Percentiles rank a stretch among this genome's conserved stretches.
Evolutionary conservation across 768 basidiomycete species (phyloP).

Genomic region (Leccinum barrowsii): DNA sequence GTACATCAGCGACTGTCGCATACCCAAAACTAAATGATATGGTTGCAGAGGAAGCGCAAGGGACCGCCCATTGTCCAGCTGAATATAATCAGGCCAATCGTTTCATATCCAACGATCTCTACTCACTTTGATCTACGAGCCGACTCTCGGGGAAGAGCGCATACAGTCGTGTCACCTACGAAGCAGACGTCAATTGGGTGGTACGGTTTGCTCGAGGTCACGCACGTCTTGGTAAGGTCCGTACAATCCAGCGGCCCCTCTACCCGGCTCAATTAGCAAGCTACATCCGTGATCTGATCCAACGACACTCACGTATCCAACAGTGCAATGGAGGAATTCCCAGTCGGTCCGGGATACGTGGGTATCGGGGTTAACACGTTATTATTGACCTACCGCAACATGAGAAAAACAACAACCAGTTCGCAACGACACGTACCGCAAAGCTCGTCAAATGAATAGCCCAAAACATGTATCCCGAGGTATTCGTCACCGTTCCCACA

Average conservation of each 20-base stretch:
- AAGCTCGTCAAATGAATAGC: slow-evolving; percentile 57
- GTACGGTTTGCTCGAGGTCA: neutral
- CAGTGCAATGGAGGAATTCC: slow-evolving; percentile 59
- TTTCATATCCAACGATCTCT: neutral
- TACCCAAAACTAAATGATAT: slow-evolving; percentile 73
- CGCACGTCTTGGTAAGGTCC: slow-evolving; percentile 77
- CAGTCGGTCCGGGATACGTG: slow-evolving; percentile 57
- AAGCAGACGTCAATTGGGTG: slow-evolving; percentile 1
- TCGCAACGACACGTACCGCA: slow-evolving; percentile 36
- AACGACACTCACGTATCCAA: slow-evolving; percentile 62
- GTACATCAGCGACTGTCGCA: slow-evolving; percentile 10
- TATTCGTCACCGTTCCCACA: slow-evolving; percentile 49
- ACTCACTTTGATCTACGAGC: slow-evolving; percentile 59
- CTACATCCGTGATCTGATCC: neutral
- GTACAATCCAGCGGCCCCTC: slow-evolving; percentile 63
- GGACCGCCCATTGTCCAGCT: slow-evolving; percentile 74
- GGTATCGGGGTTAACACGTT: slow-evolving; percentile 51
- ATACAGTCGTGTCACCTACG: slow-evolving; percentile 65
- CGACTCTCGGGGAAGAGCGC: slow-evolving; percentile 57
- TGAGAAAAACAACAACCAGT: slow-evolving; percentile 2
- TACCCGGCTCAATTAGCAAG: slow-evolving; percentile 26
- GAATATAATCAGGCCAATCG: neutral
- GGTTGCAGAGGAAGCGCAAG: slow-evolving; percentile 57
- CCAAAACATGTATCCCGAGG: slow-evolving; percentile 76
- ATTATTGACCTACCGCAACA: slow-evolving; percentile 48